These are phyloP conservation scores for Zygotorulaspora chibaensis DNA, from an alignment of 805 yeast genomes.

Conservation along the genomic window DNA sequence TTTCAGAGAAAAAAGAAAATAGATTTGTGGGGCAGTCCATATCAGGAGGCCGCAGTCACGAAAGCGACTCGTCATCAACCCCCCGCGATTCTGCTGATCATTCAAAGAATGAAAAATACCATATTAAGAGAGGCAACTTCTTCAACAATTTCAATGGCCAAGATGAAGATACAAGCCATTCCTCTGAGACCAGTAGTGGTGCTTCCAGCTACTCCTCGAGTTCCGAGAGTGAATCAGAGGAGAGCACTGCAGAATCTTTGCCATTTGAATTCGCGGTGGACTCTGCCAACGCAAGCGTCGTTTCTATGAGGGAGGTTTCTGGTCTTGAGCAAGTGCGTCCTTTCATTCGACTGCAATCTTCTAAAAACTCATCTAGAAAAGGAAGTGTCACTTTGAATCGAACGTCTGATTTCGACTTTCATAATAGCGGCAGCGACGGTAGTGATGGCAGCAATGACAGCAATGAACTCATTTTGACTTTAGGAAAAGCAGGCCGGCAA, in stretches of 20 bases:
- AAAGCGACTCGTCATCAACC: background rate
- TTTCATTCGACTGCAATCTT: constrained; percentile 7
- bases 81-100: background rate
- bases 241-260: constrained; percentile 25
- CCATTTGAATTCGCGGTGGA: constrained; percentile 35
- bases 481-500: constrained; percentile 18
- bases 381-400: constrained; percentile 1
- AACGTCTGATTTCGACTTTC: background rate
- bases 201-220: constrained; percentile 11
- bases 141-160: constrained; percentile 18
- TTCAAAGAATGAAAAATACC: constrained; percentile 2
- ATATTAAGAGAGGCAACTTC: constrained; percentile 17
- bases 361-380: constrained; percentile 2
- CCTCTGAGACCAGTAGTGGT: constrained; percentile 12
- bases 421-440: constrained; percentile 1
- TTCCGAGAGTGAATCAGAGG: constrained; percentile 11
- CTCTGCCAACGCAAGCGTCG: constrained; percentile 24
- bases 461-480: constrained; percentile 21
- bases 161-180: constrained; percentile 15
- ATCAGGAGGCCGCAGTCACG: background rate
- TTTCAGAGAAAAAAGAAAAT: background rate
- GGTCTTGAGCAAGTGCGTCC: constrained; percentile 9
- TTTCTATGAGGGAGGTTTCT: constrained; percentile 23
- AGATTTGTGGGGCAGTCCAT: background rate
- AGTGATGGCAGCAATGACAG: constrained; percentile 11